Evolutionary conservation across 139 green algal genomes (phyloP).

Genomic region (Choricystis sp.): DNA sequence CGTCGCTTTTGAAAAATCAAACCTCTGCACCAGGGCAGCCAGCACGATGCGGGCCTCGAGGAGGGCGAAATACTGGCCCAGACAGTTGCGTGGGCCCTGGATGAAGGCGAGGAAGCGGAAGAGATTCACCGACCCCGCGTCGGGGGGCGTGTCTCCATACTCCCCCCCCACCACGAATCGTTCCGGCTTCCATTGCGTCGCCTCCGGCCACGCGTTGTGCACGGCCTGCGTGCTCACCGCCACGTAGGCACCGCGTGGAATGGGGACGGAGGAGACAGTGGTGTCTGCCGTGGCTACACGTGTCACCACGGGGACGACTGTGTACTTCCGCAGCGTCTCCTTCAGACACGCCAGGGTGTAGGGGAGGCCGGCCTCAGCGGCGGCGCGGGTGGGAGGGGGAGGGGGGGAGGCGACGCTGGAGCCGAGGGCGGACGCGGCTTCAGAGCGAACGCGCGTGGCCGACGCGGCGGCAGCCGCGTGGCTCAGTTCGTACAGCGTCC

Average conservation of each 20-base stretch:
- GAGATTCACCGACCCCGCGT: conserved; percentile 26
- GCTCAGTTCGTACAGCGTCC: conserved; percentile 63
- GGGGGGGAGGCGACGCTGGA: not conserved
- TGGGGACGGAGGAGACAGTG: conserved; percentile 40
- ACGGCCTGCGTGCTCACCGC: conserved; percentile 28
- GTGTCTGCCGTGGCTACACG: conserved; percentile 43
- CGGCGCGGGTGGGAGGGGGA: conserved; percentile 16
- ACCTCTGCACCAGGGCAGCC: conserved; percentile 31
- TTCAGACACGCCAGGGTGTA: conserved; percentile 76
- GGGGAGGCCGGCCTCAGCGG: conserved; percentile 49
- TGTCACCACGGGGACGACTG: conserved; percentile 82
- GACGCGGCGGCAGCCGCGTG: conserved; percentile 5
- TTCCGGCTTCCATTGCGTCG: conserved; percentile 53
- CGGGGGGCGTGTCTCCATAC: conserved; percentile 66
- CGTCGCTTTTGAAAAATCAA: not conserved
- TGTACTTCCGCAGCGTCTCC: conserved; percentile 62
- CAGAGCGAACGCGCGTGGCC: not conserved
- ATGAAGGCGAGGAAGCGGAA: conserved; percentile 82
- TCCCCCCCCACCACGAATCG: conserved; percentile 73
- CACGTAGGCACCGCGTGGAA: conserved; percentile 53
- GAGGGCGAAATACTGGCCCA: conserved; percentile 73
- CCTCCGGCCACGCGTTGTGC: conserved; percentile 68
- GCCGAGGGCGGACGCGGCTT: not conserved
- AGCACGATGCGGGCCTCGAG: conserved; percentile 79
- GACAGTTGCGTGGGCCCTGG: conserved; percentile 79